Base-by-base conservation (phyloP, 1,284 basidiomycete genomes). In the Ustilago trichophora region DNA sequence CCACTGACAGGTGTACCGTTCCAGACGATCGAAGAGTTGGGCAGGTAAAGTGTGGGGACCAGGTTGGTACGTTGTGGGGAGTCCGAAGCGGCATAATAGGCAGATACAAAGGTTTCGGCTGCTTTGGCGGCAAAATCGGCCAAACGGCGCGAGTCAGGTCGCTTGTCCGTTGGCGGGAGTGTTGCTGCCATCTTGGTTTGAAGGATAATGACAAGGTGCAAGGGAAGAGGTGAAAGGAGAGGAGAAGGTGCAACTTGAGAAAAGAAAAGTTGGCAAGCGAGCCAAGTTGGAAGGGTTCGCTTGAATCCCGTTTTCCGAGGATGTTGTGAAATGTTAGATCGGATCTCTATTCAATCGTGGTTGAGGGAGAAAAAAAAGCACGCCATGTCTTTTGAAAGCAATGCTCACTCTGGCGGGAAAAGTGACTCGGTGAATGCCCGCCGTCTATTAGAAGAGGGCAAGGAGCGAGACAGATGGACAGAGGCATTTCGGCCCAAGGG, bases 1-100 rank as follows among this genome's bases (percentile, higher is more conserved):
- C 78, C 78, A 41, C 75, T 77, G n/a, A 80, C 72, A 15, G 78
- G 78, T 24, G 75, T 78, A 12, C 78, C 78, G 25, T 80, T 80
- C 78, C 78, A 80, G 2, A 78, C 74, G 50, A 80, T 72, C n/a
- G 75, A 71, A 8, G 78, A 77, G 12, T 50, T 72, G 19, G 75
- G 64, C 8, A 76, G 46, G 50, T 80, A 80, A 12, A 80, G 65
- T 0, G 76, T 77, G 0, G 77, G 77, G 0, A 80, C 69, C 24
- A 80, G 72, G 51, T 74, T 65, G 4, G 45, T 53, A 7, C 77
- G 72, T 41, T 76, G 73, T 8, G 77, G 78, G 19, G 77, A 75
- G 47, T 80, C 78, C n/a, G 75, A 69, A 5, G 78, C 78, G 13
- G 76, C 70, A 33, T 80, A 80, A 62, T 80, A 80, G 25, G 77